Base-by-base conservation (phyloP, 2,329 filamentous ascomycete species). In the Cadophora gregata region DNA sequence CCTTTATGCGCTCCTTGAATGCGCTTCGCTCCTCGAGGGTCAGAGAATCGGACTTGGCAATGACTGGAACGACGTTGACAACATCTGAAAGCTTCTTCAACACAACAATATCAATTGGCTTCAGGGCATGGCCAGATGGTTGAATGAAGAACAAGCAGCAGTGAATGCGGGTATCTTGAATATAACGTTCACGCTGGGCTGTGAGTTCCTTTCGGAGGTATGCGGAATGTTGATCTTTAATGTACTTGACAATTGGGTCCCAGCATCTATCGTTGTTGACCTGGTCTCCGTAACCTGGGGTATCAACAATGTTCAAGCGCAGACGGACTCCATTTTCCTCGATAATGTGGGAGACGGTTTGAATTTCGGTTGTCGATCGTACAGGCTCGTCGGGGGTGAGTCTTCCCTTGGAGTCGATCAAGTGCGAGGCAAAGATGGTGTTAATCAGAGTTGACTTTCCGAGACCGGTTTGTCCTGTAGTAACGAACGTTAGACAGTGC, bases 191-290 rank as follows among this genome's bases (percentile, higher is more conserved):
- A 83, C 96, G 93, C 86, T 99, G 96, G 74, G 96, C 96, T 64
- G 96, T 98, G 78, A 99, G 93, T 83, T 99, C 96, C 88, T 99
- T 99, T 82, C 96, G 93, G 75, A 99, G 89, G 85, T 98, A 99
- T 77, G 96, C 95, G 62, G 93, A 97, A 86, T 99, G 96, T 86
- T 99, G 96, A 83, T 99, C 96, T 88, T 99, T 99, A 88, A 99
- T 99, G 84, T 99, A 99, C 86, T 99, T 99, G 86, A 99, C 95
- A 80, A 99, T 99, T 71, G 96, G 96, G 79, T 99, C 96, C 96
- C 96, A 99, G 90, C 96, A 99, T 87, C 96, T 92, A 84, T 99
- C 96, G 82, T 99, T 99, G 88, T 99, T 99, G 82, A 99, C 96
- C 79, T 97, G 89, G 78, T 99, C 96, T 78, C 96, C 96, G 78